phyloP scores from a whole-genome alignment of 345 rosid species.

The Euphorbia peplus region DNA sequence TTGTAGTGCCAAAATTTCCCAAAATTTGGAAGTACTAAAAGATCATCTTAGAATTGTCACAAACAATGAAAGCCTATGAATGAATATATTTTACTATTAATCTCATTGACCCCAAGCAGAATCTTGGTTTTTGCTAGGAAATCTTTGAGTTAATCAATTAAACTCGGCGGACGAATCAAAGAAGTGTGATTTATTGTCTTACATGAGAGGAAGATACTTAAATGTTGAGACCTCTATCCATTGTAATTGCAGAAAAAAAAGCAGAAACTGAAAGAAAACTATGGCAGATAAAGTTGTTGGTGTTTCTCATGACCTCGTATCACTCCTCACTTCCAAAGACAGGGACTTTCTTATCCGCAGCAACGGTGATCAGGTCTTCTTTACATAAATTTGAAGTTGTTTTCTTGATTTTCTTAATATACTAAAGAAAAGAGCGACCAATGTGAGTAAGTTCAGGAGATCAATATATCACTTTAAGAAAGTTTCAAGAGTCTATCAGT shows the following conservation, averaged over 20 bases:
- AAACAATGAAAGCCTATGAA: not conserved
- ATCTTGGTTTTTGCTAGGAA: not conserved
- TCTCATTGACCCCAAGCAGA: not conserved
- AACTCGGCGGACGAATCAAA: not conserved
- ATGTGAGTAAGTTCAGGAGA: too few relatives aligned
- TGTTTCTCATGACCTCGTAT: conserved; percentile 13
- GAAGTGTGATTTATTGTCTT: not conserved
- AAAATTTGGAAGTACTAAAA: too few relatives aligned
- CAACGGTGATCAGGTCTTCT: conserved; percentile 21
- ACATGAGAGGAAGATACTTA: not conserved
- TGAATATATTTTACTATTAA: not conserved
- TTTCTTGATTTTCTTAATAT: too few relatives aligned
- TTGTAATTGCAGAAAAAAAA: not conserved
- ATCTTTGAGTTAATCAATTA: not conserved
- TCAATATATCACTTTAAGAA: too few relatives aligned
- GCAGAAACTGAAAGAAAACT: not conserved
- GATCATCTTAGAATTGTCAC: too few relatives aligned
- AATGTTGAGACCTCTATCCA: not conserved
- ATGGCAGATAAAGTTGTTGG: conserved; percentile 10
- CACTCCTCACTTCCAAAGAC: conserved; percentile 23
- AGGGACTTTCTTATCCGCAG: conserved; percentile 23
- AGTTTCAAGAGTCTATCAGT: too few relatives aligned
- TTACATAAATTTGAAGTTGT: not conserved
- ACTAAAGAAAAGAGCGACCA: too few relatives aligned
- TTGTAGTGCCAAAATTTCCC: too few relatives aligned